Evolutionary conservation across 768 basidiomycete species (phyloP).

Genomic region (Clitopilus hobsonii): DNA sequence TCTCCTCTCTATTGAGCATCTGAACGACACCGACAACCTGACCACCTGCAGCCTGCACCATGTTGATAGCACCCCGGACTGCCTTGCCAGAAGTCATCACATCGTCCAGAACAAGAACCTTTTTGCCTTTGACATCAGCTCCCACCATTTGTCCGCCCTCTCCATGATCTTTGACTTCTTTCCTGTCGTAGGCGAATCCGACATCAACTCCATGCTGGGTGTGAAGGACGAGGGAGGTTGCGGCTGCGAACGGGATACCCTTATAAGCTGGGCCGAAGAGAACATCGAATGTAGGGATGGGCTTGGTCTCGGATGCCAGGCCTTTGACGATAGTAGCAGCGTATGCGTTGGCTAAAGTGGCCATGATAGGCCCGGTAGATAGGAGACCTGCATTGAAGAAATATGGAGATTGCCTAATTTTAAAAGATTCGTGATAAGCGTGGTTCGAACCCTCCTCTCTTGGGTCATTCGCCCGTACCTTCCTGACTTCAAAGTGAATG

Average conservation of each 20-base stretch:
- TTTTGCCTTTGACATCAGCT: slow-evolving; percentile 71
- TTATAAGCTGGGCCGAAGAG: slow-evolving; percentile 98
- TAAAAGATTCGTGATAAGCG: too few species aligned
- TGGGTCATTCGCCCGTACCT: too few species aligned
- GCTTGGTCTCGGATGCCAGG: slow-evolving; percentile 19
- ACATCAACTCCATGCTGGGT: slow-evolving; percentile 57
- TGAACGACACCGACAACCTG: slow-evolving; percentile 87
- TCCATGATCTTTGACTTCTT: slow-evolving; percentile 94
- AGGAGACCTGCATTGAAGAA: slow-evolving; percentile 96
- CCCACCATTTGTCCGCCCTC: slow-evolving; percentile 94
- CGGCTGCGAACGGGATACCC: slow-evolving; percentile 89
- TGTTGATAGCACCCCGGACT: slow-evolving; percentile 75
- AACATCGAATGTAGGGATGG: slow-evolving; percentile 61
- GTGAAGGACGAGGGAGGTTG: slow-evolving; percentile 72
- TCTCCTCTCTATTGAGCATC: slow-evolving; percentile 83
- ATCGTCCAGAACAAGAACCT: slow-evolving; percentile 89
- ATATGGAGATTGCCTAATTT: slow-evolving; percentile 83
- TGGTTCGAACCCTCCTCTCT: too few species aligned
- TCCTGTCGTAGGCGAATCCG: slow-evolving; percentile 89
- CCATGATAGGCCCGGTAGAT: slow-evolving; percentile 76
- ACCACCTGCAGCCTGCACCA: slow-evolving; percentile 65
- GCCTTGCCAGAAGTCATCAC: slow-evolving; percentile 95
- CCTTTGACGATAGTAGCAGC: slow-evolving; percentile 71
- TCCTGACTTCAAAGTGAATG: slow-evolving; percentile 93
- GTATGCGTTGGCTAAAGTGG: slow-evolving; percentile 75